phyloP scores from a whole-genome alignment of 768 basidiomycete genomes.

The Pulveroboletus sp. region DNA sequence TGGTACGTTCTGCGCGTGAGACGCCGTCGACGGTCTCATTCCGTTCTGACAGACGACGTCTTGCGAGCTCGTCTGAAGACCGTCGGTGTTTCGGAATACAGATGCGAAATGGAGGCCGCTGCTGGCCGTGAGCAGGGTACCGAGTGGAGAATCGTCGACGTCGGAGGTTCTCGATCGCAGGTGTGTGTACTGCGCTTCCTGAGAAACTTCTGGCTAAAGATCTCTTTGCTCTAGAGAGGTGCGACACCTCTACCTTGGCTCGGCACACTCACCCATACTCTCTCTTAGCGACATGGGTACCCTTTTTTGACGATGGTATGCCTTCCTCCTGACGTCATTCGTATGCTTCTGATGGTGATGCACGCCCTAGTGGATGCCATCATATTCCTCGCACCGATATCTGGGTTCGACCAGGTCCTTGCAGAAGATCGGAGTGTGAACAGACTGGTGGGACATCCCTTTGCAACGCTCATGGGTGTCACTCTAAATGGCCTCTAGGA shows the following conservation, averaged over 20 bases:
- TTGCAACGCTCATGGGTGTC: not conserved
- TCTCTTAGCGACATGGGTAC: slow-evolving; percentile 45
- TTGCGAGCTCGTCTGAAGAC: slow-evolving; percentile 51
- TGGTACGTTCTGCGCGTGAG: slow-evolving; percentile 26
- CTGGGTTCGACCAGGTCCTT: slow-evolving; percentile 51
- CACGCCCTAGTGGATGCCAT: slow-evolving; percentile 38
- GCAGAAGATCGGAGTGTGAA: slow-evolving; percentile 50
- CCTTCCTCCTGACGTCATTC: not conserved
- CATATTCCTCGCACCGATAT: slow-evolving; percentile 57
- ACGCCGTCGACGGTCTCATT: slow-evolving; percentile 4
- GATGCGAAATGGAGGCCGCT: slow-evolving; percentile 71
- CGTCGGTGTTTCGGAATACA: slow-evolving; percentile 78
- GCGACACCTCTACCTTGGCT: slow-evolving; percentile 16
- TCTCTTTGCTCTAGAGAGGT: slow-evolving; percentile 28
- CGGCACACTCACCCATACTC: slow-evolving; percentile 8
- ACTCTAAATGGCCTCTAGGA: slow-evolving; percentile 39
- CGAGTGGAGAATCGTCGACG: slow-evolving; percentile 53
- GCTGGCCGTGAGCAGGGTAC: slow-evolving; percentile 46
- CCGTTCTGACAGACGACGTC: slow-evolving; percentile 40
- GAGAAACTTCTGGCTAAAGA: slow-evolving; percentile 2
- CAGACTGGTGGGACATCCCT: slow-evolving; percentile 36
- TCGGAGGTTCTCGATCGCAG: slow-evolving; percentile 49
- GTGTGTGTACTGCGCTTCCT: slow-evolving; percentile 27
- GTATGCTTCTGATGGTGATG: not conserved
- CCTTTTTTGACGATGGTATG: slow-evolving; percentile 51